phyloP scores from a whole-genome alignment of 2,329 filamentous ascomycete species.

The Aspergillus sp. region DNA sequence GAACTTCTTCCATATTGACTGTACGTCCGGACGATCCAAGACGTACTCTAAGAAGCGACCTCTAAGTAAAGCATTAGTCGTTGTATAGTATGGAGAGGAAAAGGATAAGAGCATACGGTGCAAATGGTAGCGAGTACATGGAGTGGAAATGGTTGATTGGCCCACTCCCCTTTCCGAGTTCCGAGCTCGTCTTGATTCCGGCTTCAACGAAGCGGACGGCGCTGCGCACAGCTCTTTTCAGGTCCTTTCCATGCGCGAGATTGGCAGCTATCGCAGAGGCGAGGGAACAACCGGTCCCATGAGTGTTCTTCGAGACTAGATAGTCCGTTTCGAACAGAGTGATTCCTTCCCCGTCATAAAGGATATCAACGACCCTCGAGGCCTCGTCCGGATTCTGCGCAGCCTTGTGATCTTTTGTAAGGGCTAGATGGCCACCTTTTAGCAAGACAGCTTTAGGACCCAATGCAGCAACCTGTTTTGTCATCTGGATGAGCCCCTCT shows the following conservation, averaged over 20 bases:
- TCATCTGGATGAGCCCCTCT: conserved; percentile 70
- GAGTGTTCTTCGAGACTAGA: conserved; percentile 77
- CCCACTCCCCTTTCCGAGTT: conserved; percentile 63
- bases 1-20: conserved; percentile 72
- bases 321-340: conserved; percentile 72
- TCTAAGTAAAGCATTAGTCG: conserved; percentile 43
- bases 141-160: conserved; percentile 73
- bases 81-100: neutral
- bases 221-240: conserved; percentile 56
- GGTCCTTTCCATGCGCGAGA: conserved; percentile 55
- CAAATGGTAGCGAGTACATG: conserved; percentile 62
- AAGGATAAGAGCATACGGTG: conserved; percentile 49
- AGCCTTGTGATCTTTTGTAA: conserved; percentile 65
- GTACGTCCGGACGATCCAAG: conserved; percentile 75
- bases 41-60: conserved; percentile 85
- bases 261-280: conserved; percentile 75
- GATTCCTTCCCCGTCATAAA: conserved; percentile 66
- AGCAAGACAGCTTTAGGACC: conserved; percentile 82
- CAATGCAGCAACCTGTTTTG: conserved; percentile 66
- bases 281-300: conserved; percentile 92
- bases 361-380: conserved; percentile 74
- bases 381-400: conserved; percentile 64
- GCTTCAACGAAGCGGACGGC: conserved; percentile 66
- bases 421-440: conserved; percentile 88
- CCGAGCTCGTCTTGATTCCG: conserved; percentile 61